Base-by-base conservation (phyloP, 352 stramenopile species). In the Globisporangium cederbergense region DNA sequence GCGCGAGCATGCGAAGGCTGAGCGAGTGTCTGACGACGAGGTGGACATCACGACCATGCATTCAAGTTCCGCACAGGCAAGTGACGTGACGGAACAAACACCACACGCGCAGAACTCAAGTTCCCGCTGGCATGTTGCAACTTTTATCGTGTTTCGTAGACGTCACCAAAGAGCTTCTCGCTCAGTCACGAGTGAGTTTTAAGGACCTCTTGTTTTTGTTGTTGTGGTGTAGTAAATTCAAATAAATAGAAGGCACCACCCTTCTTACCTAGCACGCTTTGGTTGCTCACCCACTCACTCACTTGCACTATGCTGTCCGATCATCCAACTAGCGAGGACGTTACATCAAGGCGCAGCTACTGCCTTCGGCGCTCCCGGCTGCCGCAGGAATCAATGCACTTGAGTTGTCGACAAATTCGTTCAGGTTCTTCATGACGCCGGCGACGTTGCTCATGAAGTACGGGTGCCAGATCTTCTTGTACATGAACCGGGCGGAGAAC, bases 391-490 rank as follows among this genome's bases (percentile, higher is more conserved):
- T 55, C 5, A 63, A 45, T 9, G 9, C 52, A 36, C 64, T 49
- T 20, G 64, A 36, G 20, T 20, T 55, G 50, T 73, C 69, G 8
- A 75, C 81, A 62, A 90, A 90, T 68, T 92, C 79, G 70, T 90
- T 83, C 25, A 94, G 64, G 69, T 88, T 89, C 51, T 89, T 89
- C 81, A 94, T 92, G 2, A 81, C 79, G 34, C 86, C 75, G 1
- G 81, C 83, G 32, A 94, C 78, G 59, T 94, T 90, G 66, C 58
- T 83, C 71, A 88, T 85, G 62, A 92, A 94, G 69, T 90, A 94
- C 8, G 83, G 86, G 20, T 78, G 80, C 83, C 86, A 95, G 58
- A 95, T 74, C 70, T 91, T 90, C 63, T 84, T 83, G 65, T 95
- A 93, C 58, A 95, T 73, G 68, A 95, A 90, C 62, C 76, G 78